A percentile compares a stretch with the other conserved stretches of the same genome.
These are phyloP conservation scores for Primulina tabacum DNA, from an alignment of 257 asterid genomes.

Conservation along the genomic window DNA sequence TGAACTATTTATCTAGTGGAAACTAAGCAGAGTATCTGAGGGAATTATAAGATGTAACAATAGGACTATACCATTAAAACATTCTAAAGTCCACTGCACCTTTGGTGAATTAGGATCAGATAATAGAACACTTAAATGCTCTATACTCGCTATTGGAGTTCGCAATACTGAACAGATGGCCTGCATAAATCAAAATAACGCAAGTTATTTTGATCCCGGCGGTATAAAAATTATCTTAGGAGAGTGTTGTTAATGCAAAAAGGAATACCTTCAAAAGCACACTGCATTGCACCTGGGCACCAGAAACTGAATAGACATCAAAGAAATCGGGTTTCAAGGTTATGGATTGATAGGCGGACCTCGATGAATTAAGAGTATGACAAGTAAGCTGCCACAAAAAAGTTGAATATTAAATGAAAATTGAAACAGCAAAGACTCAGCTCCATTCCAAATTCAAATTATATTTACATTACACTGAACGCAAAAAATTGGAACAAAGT, in stretches of 20 bases:
- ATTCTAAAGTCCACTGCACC: slow-evolving; percentile 86
- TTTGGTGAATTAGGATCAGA: slow-evolving; percentile 78
- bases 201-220: not conserved
- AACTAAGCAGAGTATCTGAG: not conserved
- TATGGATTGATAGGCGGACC: slow-evolving; percentile 83
- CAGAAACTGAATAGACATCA: slow-evolving; percentile 60
- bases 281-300: slow-evolving; percentile 56
- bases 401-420: slow-evolving; percentile 9
- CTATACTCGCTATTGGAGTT: slow-evolving; percentile 77
- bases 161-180: slow-evolving; percentile 87
- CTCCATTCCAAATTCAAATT: not conserved
- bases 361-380: slow-evolving; percentile 76
- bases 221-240: slow-evolving; percentile 2
- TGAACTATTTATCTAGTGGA: slow-evolving; percentile 1
- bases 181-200: slow-evolving; percentile 34
- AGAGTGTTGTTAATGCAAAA: not conserved
- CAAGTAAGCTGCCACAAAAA: slow-evolving; percentile 55
- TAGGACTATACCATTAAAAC: slow-evolving; percentile 55
- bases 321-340: slow-evolving; percentile 77
- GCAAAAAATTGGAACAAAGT: too few relatives aligned
- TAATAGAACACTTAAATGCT: slow-evolving; percentile 53
- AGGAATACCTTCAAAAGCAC: slow-evolving; percentile 75
- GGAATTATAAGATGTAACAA: slow-evolving; percentile 11
- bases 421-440: not conserved
- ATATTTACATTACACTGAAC: too few relatives aligned